These are phyloP conservation scores for Cymbopogon flexuosus DNA, from an alignment of 202 grass and related monocot species.

Conservation along the genomic window DNA sequence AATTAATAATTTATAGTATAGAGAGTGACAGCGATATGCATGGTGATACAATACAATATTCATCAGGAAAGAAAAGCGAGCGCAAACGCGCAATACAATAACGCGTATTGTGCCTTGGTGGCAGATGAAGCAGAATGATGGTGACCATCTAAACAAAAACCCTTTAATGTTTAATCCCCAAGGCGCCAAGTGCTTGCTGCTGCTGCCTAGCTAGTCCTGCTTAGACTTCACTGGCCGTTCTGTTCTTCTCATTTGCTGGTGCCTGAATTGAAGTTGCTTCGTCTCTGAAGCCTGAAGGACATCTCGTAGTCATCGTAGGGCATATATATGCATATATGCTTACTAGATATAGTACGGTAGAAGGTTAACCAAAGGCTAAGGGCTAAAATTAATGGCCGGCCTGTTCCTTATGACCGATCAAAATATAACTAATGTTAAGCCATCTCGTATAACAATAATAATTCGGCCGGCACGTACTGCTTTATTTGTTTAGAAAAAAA, in stretches of 20 bases:
- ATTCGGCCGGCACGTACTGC: not conserved
- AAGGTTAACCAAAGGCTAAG: not conserved
- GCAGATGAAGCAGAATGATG: not conserved
- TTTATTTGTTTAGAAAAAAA: not conserved
- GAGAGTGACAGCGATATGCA: not conserved
- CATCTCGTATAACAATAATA: not conserved
- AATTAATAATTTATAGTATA: not conserved
- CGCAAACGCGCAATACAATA: not conserved
- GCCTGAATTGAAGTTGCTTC: not conserved
- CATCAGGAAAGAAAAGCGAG: not conserved
- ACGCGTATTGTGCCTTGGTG: not conserved
- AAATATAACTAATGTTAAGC: not conserved
- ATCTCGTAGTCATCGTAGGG: not conserved
- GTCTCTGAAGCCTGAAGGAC: not conserved
- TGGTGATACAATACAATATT: not conserved
- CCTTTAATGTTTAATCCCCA: not conserved
- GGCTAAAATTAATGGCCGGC: not conserved
- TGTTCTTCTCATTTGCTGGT: not conserved
- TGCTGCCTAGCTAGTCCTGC: not conserved
- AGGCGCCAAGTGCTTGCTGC: not conserved
- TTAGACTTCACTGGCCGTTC: not conserved
- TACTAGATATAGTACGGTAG: not conserved
- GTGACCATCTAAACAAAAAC: conserved; percentile 19
- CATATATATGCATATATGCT: not conserved
- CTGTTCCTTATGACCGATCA: not conserved